A percentile compares a stretch with the other conserved stretches of the same genome.
Evolutionary conservation across 192 early-diverging fungal species (phyloP).

Genomic region (Ambispora gerdemannii): DNA sequence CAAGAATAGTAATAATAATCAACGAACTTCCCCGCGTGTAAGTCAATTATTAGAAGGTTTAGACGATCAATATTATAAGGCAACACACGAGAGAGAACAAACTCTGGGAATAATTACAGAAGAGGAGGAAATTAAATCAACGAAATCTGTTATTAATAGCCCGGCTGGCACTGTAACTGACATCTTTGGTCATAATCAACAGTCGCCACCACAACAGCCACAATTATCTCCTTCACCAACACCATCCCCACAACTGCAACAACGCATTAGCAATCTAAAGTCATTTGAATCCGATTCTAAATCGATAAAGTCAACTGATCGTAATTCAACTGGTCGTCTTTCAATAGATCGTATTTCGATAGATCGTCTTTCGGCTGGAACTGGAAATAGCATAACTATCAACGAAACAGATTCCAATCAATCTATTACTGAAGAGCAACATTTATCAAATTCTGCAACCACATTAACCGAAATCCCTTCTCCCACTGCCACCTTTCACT

Average conservation of each 20-base stretch:
- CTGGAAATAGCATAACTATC: neutral
- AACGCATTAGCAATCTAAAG: neutral
- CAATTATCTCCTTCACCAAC: too few relatives aligned
- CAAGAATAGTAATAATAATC: too few relatives aligned
- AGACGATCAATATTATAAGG: neutral
- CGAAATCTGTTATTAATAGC: neutral
- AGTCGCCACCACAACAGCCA: too few relatives aligned
- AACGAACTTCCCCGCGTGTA: neutral
- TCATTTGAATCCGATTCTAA: neutral
- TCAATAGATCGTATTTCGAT: too few relatives aligned
- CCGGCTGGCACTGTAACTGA: neutral
- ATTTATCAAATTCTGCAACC: too few relatives aligned
- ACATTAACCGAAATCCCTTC: too few relatives aligned
- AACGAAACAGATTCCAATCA: too few relatives aligned
- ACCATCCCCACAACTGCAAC: too few relatives aligned
- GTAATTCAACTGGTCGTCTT: neutral
- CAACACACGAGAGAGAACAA: constrained; percentile 9
- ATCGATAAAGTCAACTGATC: neutral
- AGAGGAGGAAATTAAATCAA: constrained; percentile 22
- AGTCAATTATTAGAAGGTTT: constrained; percentile 21
- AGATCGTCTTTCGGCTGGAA: neutral
- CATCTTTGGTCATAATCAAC: too few relatives aligned
- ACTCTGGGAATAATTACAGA: constrained; percentile 26
- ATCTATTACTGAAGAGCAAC: too few relatives aligned
- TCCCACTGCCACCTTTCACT: too few relatives aligned